Evolutionary conservation across 176 grass and related monocot species (phyloP).

Genomic region (Musa troglodytarum): DNA sequence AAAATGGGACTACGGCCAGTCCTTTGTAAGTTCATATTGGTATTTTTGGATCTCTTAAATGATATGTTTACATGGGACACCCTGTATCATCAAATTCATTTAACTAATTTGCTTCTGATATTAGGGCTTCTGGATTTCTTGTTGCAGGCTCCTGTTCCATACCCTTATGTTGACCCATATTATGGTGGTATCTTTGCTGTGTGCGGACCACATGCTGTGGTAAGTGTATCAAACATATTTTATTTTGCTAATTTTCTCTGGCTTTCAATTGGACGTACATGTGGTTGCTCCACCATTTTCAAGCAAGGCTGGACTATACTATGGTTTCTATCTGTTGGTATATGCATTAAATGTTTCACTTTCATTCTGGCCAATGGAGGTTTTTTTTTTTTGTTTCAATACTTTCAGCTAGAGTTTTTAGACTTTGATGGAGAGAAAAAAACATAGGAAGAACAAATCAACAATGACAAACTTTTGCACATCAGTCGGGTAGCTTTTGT

Average conservation of each 20-base stretch:
- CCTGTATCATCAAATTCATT: neutral
- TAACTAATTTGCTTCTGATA: neutral
- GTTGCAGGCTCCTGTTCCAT: slow-evolving; percentile 53
- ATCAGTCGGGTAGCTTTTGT: too few relatives aligned
- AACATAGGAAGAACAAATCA: too few relatives aligned
- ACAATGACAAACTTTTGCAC: too few relatives aligned
- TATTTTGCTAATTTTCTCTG: neutral
- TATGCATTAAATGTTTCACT: too few relatives aligned
- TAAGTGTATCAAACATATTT: slow-evolving; percentile 17
- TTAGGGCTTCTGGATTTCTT: neutral
- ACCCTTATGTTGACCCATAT: slow-evolving; percentile 63
- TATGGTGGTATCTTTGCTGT: slow-evolving; percentile 47
- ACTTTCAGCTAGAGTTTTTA: too few relatives aligned
- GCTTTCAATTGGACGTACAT: neutral
- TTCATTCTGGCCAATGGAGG: too few relatives aligned
- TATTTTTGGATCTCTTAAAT: neutral
- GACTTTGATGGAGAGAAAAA: too few relatives aligned
- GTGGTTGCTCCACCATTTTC: neutral
- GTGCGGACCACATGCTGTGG: slow-evolving; percentile 54
- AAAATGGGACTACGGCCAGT: slow-evolving; percentile 31
- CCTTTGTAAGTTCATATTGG: slow-evolving; percentile 48
- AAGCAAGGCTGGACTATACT: too few relatives aligned
- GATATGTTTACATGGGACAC: neutral
- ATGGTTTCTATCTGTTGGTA: too few relatives aligned
- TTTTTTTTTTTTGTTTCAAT: too few relatives aligned